Conservation (phyloP, 1,139 yeast species). For the Suhomyces atakaporum region DNA sequence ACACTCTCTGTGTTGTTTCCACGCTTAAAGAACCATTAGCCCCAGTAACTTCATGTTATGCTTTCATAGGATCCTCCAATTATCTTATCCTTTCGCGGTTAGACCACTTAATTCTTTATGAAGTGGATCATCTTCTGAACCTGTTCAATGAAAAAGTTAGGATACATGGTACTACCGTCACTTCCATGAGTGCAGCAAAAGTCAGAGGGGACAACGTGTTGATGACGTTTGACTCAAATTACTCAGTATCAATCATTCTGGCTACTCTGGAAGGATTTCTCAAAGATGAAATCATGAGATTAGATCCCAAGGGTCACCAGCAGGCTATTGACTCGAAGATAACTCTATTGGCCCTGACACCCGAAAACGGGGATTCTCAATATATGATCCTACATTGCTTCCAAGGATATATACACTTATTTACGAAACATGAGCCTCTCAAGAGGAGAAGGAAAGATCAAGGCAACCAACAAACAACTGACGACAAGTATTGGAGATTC, state of each 20-base stretch:
- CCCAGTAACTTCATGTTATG: slow-evolving; percentile 1
- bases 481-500: slow-evolving; percentile 16
- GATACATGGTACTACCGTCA: slow-evolving; percentile 20
- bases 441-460: slow-evolving; percentile 5
- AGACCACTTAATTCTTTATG: slow-evolving; percentile 19
- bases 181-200: slow-evolving; percentile 11
- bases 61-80: slow-evolving; percentile 1
- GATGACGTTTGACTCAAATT: slow-evolving; percentile 17
- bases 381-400: slow-evolving; percentile 32
- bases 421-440: slow-evolving; percentile 7
- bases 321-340: slow-evolving; percentile 29
- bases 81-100: slow-evolving; percentile 10
- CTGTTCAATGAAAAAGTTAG: slow-evolving; percentile 15
- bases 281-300: slow-evolving; percentile 12
- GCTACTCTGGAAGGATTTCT: slow-evolving; percentile 3
- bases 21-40: slow-evolving; percentile 7
- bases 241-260: slow-evolving; percentile 12
- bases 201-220: slow-evolving; percentile 13
- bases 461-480: neutral
- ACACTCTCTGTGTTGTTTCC: slow-evolving; percentile 8
- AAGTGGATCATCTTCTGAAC: slow-evolving; percentile 10
- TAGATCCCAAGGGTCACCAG: slow-evolving; percentile 33
- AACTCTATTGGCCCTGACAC: slow-evolving; percentile 18
- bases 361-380: slow-evolving; percentile 8
- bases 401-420: slow-evolving; percentile 32